Evolutionary conservation across 345 rosid genomes (phyloP), one percentile per base, ranked within the genome.

Genomic region (Aquilaria malaccensis): DNA sequence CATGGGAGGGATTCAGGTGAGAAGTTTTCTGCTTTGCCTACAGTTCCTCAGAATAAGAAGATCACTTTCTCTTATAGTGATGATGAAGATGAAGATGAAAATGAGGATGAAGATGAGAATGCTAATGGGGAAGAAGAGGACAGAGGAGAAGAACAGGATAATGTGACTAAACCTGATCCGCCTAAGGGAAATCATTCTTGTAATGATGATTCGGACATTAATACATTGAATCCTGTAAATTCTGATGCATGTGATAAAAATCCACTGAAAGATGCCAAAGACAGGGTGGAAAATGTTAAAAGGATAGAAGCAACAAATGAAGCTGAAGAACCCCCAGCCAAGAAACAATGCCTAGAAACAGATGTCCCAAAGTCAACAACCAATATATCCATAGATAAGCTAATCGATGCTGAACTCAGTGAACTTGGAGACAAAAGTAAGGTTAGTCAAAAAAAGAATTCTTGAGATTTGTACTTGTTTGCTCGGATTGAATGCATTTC

Each of bases 371-470:
- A 77, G 60, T 48, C 62, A 64, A 64, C 31, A 41, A 68, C 57
- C 32, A 61, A 31, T 57, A 85, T 78, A 72, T 88, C 97, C 4
- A 72, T 94, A 74, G 99, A 94, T 81, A 79, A 79, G 79, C 86
- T 94, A 45, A 94, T 94, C 61, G 99, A 90, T 67, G 99, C 81
- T 64, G 99, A 94, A 67, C 85, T 94, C 7, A 71, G 75, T 73
- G 99, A 91, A 77, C 91, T 94, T 49, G 89, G 95, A 48, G 99
- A 90, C 67, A 91, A 86, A 80, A 94, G 69, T 71, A 91, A 94
- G 97, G 99, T 83, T 53, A 31, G 66, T 64, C 58, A 52, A 22
- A 64, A 22, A 22, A 31, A 41, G 11, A 12, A 33, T 56, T 67
- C 6, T 73, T 15, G 11, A 54, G 13, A 7, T 41, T 70, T 22